Evolutionary conservation across 2,329 filamentous ascomycete species (phyloP).

Genomic region (Lasiodiplodia citricola): DNA sequence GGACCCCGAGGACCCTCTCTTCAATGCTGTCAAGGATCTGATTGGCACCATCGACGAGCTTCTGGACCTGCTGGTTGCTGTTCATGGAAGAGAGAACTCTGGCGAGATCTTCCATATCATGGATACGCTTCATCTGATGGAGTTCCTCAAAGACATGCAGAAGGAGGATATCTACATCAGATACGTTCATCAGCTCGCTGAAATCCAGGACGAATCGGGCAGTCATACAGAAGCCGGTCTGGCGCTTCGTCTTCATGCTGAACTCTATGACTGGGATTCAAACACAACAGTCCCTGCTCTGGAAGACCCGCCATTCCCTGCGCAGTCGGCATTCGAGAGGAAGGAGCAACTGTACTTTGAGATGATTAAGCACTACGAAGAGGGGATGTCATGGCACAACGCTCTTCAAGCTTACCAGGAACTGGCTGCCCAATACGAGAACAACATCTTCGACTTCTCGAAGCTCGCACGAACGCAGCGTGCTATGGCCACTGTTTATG

Average conservation of each 20-base stretch:
- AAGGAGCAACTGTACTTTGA: slow-evolving; percentile 92
- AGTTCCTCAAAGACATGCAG: slow-evolving; percentile 94
- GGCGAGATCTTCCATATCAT: slow-evolving; percentile 83
- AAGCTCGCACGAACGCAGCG: slow-evolving; percentile 89
- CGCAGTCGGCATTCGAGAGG: slow-evolving; percentile 87
- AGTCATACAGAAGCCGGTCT: slow-evolving; percentile 89
- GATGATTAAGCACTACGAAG: slow-evolving; percentile 94
- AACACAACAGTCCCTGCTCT: slow-evolving; percentile 69
- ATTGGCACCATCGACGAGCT: slow-evolving; percentile 88
- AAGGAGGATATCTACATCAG: slow-evolving; percentile 96
- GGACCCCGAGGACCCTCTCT: slow-evolving; percentile 73
- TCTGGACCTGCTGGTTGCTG: slow-evolving; percentile 85
- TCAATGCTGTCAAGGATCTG: slow-evolving; percentile 75
- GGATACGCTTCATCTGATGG: slow-evolving; percentile 89
- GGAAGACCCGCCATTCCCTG: slow-evolving; percentile 75
- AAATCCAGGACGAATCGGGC: slow-evolving; percentile 73
- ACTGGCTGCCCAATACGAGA: slow-evolving; percentile 88
- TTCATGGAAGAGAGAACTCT: slow-evolving; percentile 75
- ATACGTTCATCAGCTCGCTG: slow-evolving; percentile 90
- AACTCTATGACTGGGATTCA: slow-evolving; percentile 91
- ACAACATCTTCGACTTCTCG: slow-evolving; percentile 85
- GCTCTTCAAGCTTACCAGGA: slow-evolving; percentile 89
- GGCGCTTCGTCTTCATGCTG: slow-evolving; percentile 86
- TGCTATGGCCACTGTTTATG: slow-evolving; percentile 91
- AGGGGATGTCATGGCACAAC: slow-evolving; percentile 91